These are phyloP conservation scores for Leishmania lainsoni DNA, from an alignment of 208 protist species.

Conservation along the genomic window DNA sequence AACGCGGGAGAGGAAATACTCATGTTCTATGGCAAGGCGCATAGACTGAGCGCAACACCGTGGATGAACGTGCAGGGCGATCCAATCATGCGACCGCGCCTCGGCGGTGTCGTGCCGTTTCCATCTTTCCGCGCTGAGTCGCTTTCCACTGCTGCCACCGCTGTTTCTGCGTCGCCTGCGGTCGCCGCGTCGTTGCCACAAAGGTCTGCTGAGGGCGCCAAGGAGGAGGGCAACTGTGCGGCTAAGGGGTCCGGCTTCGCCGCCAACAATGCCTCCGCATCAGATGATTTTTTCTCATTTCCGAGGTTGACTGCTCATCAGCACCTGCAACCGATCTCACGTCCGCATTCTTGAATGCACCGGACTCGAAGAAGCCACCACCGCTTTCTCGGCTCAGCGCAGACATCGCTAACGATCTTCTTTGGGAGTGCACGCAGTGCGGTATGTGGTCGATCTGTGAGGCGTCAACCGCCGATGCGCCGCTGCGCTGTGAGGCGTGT, in stretches of 20 bases:
- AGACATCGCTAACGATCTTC: constrained; percentile 39
- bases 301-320: background rate
- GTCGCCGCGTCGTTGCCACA: background rate
- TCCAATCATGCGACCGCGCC: constrained; percentile 55
- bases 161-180: background rate
- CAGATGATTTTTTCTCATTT: background rate
- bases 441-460: constrained; percentile 61
- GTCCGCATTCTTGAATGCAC: background rate
- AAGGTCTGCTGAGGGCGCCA: background rate
- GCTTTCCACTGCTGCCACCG: background rate
- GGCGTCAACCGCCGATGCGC: constrained; percentile 24
- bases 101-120: constrained; percentile 73
- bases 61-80: constrained; percentile 73
- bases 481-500: constrained; percentile 55
- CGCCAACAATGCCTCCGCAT: background rate
- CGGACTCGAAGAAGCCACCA: background rate
- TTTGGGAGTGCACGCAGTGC: constrained; percentile 90
- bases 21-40: constrained; percentile 89
- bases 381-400: no score
- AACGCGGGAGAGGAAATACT: constrained; percentile 86
- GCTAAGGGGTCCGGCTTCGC: background rate
- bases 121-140: constrained; percentile 28
- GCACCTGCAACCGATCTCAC: background rate
- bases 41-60: constrained; percentile 62
- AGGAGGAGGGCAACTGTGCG: background rate